Percentiles rank a stretch among this genome's conserved stretches.
Conservation (phyloP, 2,329 filamentous ascomycete species). For the Colletotrichum sp. region DNA sequence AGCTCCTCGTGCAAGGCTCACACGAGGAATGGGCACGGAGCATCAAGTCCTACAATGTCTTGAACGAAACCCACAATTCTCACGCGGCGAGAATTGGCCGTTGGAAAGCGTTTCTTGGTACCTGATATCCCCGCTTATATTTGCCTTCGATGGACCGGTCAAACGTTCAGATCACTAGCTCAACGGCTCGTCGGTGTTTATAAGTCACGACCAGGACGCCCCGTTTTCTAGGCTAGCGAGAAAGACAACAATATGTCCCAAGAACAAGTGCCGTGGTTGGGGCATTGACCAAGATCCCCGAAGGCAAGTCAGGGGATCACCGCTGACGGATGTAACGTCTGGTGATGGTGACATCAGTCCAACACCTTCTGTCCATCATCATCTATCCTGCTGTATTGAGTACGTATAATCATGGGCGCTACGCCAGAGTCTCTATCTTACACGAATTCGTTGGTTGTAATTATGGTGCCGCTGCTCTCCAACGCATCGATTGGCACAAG, state of each 20-base stretch:
- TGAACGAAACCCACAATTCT: neutral
- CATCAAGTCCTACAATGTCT: neutral
- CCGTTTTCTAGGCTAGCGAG: neutral
- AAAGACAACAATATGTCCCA: neutral
- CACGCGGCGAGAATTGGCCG: rapidly evolving
- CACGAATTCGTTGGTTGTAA: neutral
- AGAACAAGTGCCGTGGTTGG: neutral
- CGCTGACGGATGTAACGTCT: neutral
- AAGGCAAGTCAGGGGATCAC: neutral
- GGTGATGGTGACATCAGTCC: too few species aligned
- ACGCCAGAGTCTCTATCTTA: neutral
- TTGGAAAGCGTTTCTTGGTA: neutral
- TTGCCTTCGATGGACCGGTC: rapidly evolving
- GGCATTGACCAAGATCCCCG: neutral
- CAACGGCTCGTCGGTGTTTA: rapidly evolving
- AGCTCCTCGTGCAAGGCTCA: neutral
- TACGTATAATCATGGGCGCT: neutral
- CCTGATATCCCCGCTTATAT: neutral
- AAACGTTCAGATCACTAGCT: neutral
- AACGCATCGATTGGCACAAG: neutral
- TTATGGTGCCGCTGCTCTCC: neutral
- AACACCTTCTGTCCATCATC: neutral
- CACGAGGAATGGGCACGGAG: rapidly evolving
- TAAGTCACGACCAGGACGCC: neutral
- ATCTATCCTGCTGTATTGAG: neutral